Evolutionary conservation across 805 yeast genomes (phyloP).

Genomic region (Ogataea trehaloabstinens): DNA sequence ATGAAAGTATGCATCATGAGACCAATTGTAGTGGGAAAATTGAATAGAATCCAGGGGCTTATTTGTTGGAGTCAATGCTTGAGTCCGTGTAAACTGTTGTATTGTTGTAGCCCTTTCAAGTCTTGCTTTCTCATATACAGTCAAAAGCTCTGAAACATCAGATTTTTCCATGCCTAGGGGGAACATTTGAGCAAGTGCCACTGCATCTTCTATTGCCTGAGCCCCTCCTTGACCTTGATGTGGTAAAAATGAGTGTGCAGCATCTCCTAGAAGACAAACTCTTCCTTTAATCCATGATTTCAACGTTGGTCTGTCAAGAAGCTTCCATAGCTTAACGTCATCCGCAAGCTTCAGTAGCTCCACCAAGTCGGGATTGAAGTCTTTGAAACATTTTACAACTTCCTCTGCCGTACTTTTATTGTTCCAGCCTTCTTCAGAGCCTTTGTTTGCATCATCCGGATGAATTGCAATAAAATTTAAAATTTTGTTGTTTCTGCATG

Average conservation of each 20-base stretch:
- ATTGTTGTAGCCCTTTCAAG: constrained; percentile 29
- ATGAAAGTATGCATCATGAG: constrained; percentile 10
- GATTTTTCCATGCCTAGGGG: constrained; percentile 48
- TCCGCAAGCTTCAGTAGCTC: constrained; percentile 22
- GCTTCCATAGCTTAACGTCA: constrained; percentile 28
- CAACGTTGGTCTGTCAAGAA: constrained; percentile 23
- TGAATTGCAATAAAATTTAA: constrained; percentile 7
- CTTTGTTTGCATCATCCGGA: constrained; percentile 5
- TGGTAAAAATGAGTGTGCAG: constrained; percentile 34
- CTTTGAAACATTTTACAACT: constrained; percentile 14
- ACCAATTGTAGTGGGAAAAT: constrained; percentile 9
- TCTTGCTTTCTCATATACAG: constrained; percentile 26
- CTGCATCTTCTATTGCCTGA: constrained; percentile 19
- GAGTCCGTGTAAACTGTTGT: constrained; percentile 15
- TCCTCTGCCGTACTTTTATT: constrained; percentile 19
- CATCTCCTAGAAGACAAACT: constrained; percentile 33
- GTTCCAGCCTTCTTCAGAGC: constrained; percentile 20
- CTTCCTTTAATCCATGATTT: constrained; percentile 27
- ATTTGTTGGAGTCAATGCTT: constrained; percentile 4
- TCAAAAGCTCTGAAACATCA: constrained; percentile 12
- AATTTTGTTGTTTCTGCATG: constrained; percentile 8
- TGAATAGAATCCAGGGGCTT: constrained; percentile 4
- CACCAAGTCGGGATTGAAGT: constrained; percentile 16
- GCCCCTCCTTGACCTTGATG: constrained; percentile 20
- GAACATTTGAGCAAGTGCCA: constrained; percentile 25